Percentiles rank a stretch among this genome's conserved stretches.
Evolutionary conservation across 2,329 filamentous ascomycete genomes (phyloP).

Genomic region (Neonectria magnoliae): DNA sequence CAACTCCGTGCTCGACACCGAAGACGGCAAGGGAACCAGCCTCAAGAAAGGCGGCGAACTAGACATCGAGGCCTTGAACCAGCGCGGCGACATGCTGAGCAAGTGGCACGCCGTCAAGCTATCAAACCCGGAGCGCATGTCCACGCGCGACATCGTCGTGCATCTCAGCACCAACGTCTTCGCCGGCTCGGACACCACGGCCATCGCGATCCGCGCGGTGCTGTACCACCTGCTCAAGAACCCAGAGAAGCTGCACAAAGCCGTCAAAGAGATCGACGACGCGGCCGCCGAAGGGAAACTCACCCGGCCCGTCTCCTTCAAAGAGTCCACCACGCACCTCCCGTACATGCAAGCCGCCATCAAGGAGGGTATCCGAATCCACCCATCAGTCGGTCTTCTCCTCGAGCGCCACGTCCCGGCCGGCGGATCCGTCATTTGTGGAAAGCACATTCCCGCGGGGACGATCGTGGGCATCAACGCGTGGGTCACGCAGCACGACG

Average conservation of each 20-base stretch:
- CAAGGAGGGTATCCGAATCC: constrained; percentile 61
- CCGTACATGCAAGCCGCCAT: constrained; percentile 64
- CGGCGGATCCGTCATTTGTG: constrained; percentile 53
- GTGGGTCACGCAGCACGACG: constrained; percentile 48
- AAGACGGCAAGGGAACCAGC: not conserved
- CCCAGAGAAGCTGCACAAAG: constrained; percentile 31
- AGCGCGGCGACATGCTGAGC: constrained; percentile 17
- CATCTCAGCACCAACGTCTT: constrained; percentile 36
- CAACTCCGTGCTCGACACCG: constrained; percentile 6
- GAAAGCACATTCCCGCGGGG: constrained; percentile 43
- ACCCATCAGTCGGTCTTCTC: constrained; percentile 58
- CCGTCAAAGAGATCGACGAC: constrained; percentile 36
- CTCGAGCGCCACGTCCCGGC: constrained; percentile 58
- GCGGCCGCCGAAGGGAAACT: constrained; percentile 18
- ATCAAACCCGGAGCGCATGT: constrained; percentile 15
- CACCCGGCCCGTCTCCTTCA: constrained; percentile 46
- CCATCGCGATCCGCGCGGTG: constrained; percentile 55
- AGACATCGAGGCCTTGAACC: constrained; percentile 6
- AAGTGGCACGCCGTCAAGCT: constrained; percentile 28
- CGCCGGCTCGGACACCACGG: constrained; percentile 57
- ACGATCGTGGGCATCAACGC: constrained; percentile 49
- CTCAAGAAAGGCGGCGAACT: constrained; percentile 15
- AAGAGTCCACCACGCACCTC: constrained; percentile 52
- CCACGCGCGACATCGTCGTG: constrained; percentile 9
- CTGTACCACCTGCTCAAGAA: constrained; percentile 42